These are phyloP conservation scores for Ordospora pajunii DNA, from an alignment of 371 early-diverging fungal species.

Conservation along the genomic window DNA sequence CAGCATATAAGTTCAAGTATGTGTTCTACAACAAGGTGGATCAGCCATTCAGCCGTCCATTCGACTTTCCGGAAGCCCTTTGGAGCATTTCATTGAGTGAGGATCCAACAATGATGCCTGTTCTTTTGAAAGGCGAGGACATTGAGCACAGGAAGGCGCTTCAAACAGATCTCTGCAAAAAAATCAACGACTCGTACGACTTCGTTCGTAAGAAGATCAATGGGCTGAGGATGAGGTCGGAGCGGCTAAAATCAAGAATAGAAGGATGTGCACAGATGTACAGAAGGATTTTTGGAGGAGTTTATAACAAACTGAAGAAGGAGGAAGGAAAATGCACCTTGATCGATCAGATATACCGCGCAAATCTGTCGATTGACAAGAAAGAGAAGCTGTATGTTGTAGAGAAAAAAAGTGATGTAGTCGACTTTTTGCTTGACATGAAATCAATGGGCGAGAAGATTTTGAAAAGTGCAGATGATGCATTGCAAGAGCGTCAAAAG, in stretches of 20 bases:
- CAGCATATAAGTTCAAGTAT: conserved; percentile 59
- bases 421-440: conserved; percentile 1
- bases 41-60: conserved; percentile 19
- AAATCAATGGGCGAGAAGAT: conserved; percentile 8
- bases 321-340: conserved; percentile 10
- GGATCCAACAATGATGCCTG: conserved; percentile 43
- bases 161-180: conserved; percentile 36
- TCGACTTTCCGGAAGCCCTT: conserved; percentile 42
- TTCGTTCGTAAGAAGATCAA: conserved; percentile 28
- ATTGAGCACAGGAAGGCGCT: conserved; percentile 32
- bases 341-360: conserved; percentile 16
- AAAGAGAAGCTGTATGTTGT: background rate
- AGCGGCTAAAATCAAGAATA: conserved; percentile 16
- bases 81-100: conserved; percentile 33
- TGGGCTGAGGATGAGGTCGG: conserved; percentile 11
- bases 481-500: conserved; percentile 27
- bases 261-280: conserved; percentile 1
- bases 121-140: conserved; percentile 36
- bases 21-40: conserved; percentile 57
- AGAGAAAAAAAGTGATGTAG: conserved; percentile 18
- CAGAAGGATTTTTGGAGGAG: conserved; percentile 22
- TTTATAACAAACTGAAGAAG: conserved; percentile 19
- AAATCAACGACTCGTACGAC: conserved; percentile 25
- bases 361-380: background rate
- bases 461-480: background rate